Evolutionary conservation across 371 early-diverging fungal genomes (phyloP), one percentile per base, ranked within the genome.

Genomic region (Rhizopus delemar): DNA sequence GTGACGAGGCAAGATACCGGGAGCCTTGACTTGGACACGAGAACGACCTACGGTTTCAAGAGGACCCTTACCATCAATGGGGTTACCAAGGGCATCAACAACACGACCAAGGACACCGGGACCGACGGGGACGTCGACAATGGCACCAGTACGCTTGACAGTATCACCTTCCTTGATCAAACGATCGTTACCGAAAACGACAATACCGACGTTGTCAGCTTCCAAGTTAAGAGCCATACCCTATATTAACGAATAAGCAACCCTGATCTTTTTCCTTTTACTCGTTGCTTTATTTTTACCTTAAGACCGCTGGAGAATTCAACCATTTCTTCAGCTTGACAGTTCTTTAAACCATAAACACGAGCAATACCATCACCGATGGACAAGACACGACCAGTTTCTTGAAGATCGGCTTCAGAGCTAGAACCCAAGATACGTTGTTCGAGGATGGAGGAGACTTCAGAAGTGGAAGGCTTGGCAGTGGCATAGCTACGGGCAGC

Each of bases 311-410:
- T 90, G 70, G 94, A 93, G 88, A 97, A 97, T 73, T 97, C 96
- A 74, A 97, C 98, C 97, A 97, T 96, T 86, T 97, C 98, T 83
- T 97, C 98, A 74, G 98, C 96, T 85, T 97, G 96, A 71, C 88
- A 87, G 82, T 97, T 97, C 87, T 92, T 93, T 76, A 97, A 85
- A 63, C 98, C 98, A 62, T 95, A 96, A 65, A 97, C 95, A 89
- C 96, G 95, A 65, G 97, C 98, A 83, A 97, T 96, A 94, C 98
- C 98, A 83, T 97, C 98, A 89, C 98, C 97, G 72, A 97, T 94
- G 71, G 96, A 95, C 78, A 97, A 85, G 62, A 97, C 98, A 74
- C 97, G 93, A 63, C 98, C 98, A 58, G 96, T 97, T 83, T 97
- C 96, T 76, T 94, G 90, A 66, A 97, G 86, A 72, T 97, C 94